phyloP scores from a whole-genome alignment of 192 early-diverging fungal genomes.

The Paraglomus brasilianum region DNA sequence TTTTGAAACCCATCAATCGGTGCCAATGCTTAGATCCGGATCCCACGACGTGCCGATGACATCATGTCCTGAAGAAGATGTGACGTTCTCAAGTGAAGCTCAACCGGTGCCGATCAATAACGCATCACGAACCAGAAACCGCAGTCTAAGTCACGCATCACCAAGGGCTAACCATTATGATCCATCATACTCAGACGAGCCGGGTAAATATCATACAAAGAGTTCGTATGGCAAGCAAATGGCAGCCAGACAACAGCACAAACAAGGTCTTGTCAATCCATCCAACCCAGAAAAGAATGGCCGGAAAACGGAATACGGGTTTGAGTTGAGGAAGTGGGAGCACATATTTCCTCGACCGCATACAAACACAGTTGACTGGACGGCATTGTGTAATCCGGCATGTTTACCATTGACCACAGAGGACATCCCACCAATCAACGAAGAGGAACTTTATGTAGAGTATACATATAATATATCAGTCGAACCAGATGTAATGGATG shows the following conservation, averaged over 20 bases:
- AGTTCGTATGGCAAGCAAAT: constrained; percentile 35
- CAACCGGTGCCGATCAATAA: constrained; percentile 55
- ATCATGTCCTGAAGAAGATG: constrained; percentile 49
- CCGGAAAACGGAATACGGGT: constrained; percentile 46
- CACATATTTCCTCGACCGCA: constrained; percentile 64
- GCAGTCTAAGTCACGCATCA: constrained; percentile 6
- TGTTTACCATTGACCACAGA: constrained; percentile 92
- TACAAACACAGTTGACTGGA: constrained; percentile 69
- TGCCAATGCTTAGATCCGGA: too few relatives aligned
- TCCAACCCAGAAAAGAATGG: constrained; percentile 64
- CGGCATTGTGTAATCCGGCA: constrained; percentile 87
- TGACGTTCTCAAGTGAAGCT: constrained; percentile 44
- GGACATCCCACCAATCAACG: constrained; percentile 69
- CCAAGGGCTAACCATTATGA: constrained; percentile 14
- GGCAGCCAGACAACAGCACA: constrained; percentile 34
- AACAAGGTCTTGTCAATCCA: constrained; percentile 57
- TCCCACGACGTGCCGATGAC: constrained; percentile 26
- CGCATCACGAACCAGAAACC: neutral
- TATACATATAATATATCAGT: constrained; percentile 74
- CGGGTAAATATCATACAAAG: constrained; percentile 15
- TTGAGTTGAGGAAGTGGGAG: constrained; percentile 83
- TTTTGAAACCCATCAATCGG: too few relatives aligned
- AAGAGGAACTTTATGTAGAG: constrained; percentile 67
- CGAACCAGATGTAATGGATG: constrained; percentile 47
- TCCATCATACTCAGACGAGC: constrained; percentile 35